Base-by-base conservation (phyloP, 805 yeast species). In the Saccharomycopsis capsularis region DNA sequence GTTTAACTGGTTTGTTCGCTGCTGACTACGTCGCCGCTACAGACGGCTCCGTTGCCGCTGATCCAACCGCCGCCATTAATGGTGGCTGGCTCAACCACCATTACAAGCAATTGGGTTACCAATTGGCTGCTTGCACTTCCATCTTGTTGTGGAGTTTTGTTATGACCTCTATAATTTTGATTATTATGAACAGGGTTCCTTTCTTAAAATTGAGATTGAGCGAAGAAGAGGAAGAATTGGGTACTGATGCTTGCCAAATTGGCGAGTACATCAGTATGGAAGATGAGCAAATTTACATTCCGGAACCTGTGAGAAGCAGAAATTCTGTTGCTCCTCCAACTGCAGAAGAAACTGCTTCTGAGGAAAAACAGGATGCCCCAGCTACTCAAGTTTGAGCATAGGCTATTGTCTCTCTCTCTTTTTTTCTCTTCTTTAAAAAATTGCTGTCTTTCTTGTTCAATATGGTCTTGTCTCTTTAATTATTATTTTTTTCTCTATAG, bases 61-160 rank as follows among this genome's bases (percentile, higher is more conserved):
- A 44, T 24, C 42, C 46, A 13, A 47, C 60, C 19, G 66, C 78
- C 11, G 75, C 71, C 16, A 85, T 85, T 56, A 73, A 63, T 24
- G 95, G 96, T 60, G 97, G 96, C 53, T 86, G 95, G 93, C 67
- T 89, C 53, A 84, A 85, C 71, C 88, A 85, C 59, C 77, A 87
- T 72, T 86, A 75, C 66, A 73, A 68, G 51, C 97, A 89, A 70
- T 77, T 89, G 56, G 93, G 95, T 57, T 83, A 82, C 68, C 97
- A 91, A 73, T 69, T 88, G 56, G 91, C 95, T 23, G 95, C 85
- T 41, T 73, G 81, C 55, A 66, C 73, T 51, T 75, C 95, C 11
- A 79, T 81, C 52, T 82, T 82, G 46, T 71, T 75, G 13, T 91
- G 95, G 86, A 74, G 95, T 3, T 82, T 85, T 59, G 73, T 67